Conservation (phyloP, 352 stramenopile genomes). For the Blastocystis sp. region DNA sequence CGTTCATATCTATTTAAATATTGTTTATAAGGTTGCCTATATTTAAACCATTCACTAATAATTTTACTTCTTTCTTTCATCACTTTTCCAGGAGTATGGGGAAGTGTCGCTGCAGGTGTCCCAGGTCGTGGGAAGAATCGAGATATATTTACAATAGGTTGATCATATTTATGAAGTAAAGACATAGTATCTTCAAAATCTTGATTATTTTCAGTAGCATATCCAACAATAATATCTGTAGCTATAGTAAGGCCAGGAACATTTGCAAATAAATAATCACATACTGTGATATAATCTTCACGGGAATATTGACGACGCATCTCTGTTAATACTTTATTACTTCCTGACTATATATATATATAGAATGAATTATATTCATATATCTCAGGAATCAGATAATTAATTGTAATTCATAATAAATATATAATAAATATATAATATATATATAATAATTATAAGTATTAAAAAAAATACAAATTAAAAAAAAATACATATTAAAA, state of each 20-base stretch:
- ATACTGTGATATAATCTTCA: constrained; percentile 55
- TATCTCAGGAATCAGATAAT: too few relatives aligned
- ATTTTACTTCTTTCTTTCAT: constrained; percentile 64
- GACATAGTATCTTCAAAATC: constrained; percentile 65
- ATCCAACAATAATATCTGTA: constrained; percentile 74
- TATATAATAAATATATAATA: too few relatives aligned
- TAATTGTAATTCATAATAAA: too few relatives aligned
- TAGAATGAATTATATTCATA: constrained; percentile 67
- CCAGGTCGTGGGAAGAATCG: constrained; percentile 71
- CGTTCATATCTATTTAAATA: constrained; percentile 51
- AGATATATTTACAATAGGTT: constrained; percentile 72
- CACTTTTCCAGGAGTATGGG: constrained; percentile 57
- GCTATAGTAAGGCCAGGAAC: constrained; percentile 61
- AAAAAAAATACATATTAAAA: too few relatives aligned
- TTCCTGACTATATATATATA: constrained; percentile 67
- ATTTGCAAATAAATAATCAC: constrained; percentile 53
- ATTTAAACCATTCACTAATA: constrained; percentile 62
- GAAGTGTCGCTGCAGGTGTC: constrained; percentile 67
- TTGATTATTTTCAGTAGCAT: constrained; percentile 62
- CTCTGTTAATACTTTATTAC: constrained; percentile 57
- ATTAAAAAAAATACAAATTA: too few relatives aligned
- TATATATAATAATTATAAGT: too few relatives aligned
- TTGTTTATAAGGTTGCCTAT: constrained; percentile 55
- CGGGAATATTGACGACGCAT: constrained; percentile 73
- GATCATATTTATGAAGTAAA: constrained; percentile 61